Conservation (phyloP, 2,329 filamentous ascomycete genomes). For the Fusarium xyrophilum region DNA sequence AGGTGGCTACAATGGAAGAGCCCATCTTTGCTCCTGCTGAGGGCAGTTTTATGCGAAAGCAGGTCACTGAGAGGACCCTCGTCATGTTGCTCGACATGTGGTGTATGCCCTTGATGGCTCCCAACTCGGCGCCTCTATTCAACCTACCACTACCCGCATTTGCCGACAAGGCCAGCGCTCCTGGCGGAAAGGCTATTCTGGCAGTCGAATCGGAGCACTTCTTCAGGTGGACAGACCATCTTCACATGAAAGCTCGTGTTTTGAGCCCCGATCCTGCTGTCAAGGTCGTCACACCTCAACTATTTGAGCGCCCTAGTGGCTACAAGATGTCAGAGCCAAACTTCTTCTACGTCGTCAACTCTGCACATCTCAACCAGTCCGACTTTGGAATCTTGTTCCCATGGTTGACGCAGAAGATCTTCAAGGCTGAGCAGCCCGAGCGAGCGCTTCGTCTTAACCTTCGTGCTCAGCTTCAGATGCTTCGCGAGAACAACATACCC, state of each 20-base stretch:
- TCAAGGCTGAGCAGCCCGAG: conserved; percentile 64
- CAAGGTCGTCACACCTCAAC: conserved; percentile 49
- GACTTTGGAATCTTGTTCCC: conserved; percentile 87
- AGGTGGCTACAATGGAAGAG: conserved; percentile 55
- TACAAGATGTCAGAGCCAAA: conserved; percentile 61
- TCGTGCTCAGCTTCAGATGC: conserved; percentile 63
- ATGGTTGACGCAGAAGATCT: conserved; percentile 67
- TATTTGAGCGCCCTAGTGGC: conserved; percentile 53
- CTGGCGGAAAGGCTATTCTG: conserved; percentile 66
- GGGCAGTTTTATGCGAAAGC: conserved; percentile 63
- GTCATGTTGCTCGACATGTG: conserved; percentile 80
- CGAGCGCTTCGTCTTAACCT: conserved; percentile 65
- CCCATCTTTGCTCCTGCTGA: conserved; percentile 67
- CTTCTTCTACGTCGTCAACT: conserved; percentile 75
- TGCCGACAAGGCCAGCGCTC: conserved; percentile 55
- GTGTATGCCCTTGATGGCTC: conserved; percentile 74
- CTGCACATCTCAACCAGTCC: conserved; percentile 82
- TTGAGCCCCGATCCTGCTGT: conserved; percentile 64
- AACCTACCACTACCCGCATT: conserved; percentile 78
- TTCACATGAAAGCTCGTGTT: conserved; percentile 71
- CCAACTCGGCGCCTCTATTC: conserved; percentile 68
- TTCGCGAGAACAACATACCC: conserved; percentile 58
- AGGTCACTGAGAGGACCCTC: conserved; percentile 72
- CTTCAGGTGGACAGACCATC: conserved; percentile 77
- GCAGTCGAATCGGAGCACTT: conserved; percentile 79